Base-by-base conservation (phyloP, 768 basidiomycete genomes). In the Tricholoma matsutake region DNA sequence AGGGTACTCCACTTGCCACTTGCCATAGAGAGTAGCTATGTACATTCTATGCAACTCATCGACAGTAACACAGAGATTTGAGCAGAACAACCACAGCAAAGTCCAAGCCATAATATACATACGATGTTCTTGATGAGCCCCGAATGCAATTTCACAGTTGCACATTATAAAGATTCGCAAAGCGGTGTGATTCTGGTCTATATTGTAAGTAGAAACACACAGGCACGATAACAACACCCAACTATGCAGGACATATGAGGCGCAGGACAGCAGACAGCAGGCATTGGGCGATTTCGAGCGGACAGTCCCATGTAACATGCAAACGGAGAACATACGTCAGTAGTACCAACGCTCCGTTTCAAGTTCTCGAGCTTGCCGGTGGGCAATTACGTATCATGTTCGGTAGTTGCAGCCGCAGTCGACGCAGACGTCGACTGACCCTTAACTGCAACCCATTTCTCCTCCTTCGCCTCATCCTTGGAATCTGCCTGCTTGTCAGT, bases 391-490 rank as follows among this genome's bases (percentile, higher is more conserved):
- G 51, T 53, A 6, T 53, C 18, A 32, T 9, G 31, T 45, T 56
- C 61, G 56, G 68, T 59, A 56, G 68, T 56, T 49, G 67, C 58
- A 61, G 72, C 57, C 54, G 68, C 62, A 60, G 69, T 52, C 39
- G 68, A 52, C 54, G 59, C 63, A 34, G 69, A 34, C 25, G 70
- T 54, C 47, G 70, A 63, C 61, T 83, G 76, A 22, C 80, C 80
- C 72, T 90, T 88, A 70, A 92, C 86, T 18, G 88, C 78, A 54
- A 92, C 84, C 91, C 91, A 92, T 70, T 88, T 90, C 68, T 92
- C 89, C 70, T 81, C 83, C 66, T 73, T 72, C 51, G 64, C 72
- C 41, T 78, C 73, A 31, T 68, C 73, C 49, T 70, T 71, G 20
- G 59, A 32, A 58, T 67, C 71, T 47, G 68, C 71, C 18, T 69